Evolutionary conservation across 2,329 filamentous ascomycete species (phyloP).

Genomic region (Phyllachora maydis): DNA sequence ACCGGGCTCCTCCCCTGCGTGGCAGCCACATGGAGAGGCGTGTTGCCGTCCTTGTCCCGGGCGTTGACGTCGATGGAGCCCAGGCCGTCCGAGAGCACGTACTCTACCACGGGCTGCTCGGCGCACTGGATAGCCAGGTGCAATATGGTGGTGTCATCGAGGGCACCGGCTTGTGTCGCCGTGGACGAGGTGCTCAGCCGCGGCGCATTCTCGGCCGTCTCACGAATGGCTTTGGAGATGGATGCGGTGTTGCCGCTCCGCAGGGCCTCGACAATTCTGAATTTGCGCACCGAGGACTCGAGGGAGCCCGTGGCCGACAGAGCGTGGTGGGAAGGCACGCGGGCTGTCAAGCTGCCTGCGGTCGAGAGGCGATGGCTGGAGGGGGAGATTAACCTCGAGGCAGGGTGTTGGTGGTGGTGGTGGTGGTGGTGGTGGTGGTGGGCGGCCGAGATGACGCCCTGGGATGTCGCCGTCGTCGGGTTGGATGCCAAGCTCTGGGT

Average conservation of each 20-base stretch:
- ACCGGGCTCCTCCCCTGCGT: conserved; percentile 60
- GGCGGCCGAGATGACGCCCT: conserved; percentile 14
- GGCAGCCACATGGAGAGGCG: conserved; percentile 74
- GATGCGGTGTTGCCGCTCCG: conserved; percentile 77
- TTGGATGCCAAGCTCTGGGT: conserved; percentile 13
- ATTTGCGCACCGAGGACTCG: conserved; percentile 86
- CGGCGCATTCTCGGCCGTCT: conserved; percentile 30
- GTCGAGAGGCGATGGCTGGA: conserved; percentile 14
- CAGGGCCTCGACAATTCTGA: conserved; percentile 82
- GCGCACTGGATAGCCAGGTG: conserved; percentile 93
- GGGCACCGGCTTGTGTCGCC: conserved; percentile 17
- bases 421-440: conserved; percentile 16
- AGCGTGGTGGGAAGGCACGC: conserved; percentile 8
- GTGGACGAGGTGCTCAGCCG: conserved; percentile 36
- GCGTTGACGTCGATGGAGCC: conserved; percentile 64
- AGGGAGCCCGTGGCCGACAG: conserved; percentile 34
- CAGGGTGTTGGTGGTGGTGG: conserved; percentile 25
- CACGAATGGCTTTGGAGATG: conserved; percentile 69
- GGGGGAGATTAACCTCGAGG: conserved; percentile 18
- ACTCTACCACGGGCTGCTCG: conserved; percentile 80
- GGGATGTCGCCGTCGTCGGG: conserved; percentile 11
- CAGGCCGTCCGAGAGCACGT: conserved; percentile 61
- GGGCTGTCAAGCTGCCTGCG: too few species aligned
- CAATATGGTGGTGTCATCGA: conserved; percentile 76
- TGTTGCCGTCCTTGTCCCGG: conserved; percentile 85